Percentiles rank a stretch among this genome's conserved stretches.
These are phyloP conservation scores for Samsoniella hepiali DNA, from an alignment of 2,329 filamentous ascomycete species.

Conservation along the genomic window DNA sequence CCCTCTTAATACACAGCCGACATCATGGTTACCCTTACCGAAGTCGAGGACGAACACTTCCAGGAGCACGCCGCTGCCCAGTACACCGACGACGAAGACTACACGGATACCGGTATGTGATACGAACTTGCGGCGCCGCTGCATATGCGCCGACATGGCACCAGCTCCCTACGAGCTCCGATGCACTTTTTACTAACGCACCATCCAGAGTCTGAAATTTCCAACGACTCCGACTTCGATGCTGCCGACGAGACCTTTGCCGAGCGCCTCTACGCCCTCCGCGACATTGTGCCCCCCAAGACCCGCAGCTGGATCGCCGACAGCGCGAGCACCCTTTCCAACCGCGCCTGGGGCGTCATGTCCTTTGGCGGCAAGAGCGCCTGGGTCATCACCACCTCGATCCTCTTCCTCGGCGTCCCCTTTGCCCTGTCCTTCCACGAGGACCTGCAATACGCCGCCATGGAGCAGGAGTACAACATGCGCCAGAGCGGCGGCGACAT, in stretches of 20 bases:
- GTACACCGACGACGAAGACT: slow-evolving; percentile 89
- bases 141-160: not conserved
- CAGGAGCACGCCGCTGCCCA: slow-evolving; percentile 66
- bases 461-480: slow-evolving; percentile 97
- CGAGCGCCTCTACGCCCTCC: slow-evolving; percentile 69
- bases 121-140: slow-evolving; percentile 4
- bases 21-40: slow-evolving; percentile 92
- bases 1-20: slow-evolving; percentile 21
- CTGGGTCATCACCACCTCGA: slow-evolving; percentile 88
- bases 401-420: slow-evolving; percentile 84
- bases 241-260: slow-evolving; percentile 55
- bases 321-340: slow-evolving; percentile 54
- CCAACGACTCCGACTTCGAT: slow-evolving; percentile 71
- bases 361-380: slow-evolving; percentile 78
- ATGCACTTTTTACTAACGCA: not conserved
- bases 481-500: slow-evolving; percentile 82
- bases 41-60: slow-evolving; percentile 97
- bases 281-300: slow-evolving; percentile 72
- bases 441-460: slow-evolving; percentile 94
- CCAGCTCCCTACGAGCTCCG: not conserved
- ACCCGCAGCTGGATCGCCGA: slow-evolving; percentile 65
- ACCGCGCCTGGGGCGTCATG: slow-evolving; percentile 51
- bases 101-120: slow-evolving; percentile 80
- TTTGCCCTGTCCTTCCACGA: slow-evolving; percentile 91
- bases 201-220: slow-evolving; percentile 72